Conservation (phyloP, 352 stramenopile genomes). For the Pythium phragmiticola region DNA sequence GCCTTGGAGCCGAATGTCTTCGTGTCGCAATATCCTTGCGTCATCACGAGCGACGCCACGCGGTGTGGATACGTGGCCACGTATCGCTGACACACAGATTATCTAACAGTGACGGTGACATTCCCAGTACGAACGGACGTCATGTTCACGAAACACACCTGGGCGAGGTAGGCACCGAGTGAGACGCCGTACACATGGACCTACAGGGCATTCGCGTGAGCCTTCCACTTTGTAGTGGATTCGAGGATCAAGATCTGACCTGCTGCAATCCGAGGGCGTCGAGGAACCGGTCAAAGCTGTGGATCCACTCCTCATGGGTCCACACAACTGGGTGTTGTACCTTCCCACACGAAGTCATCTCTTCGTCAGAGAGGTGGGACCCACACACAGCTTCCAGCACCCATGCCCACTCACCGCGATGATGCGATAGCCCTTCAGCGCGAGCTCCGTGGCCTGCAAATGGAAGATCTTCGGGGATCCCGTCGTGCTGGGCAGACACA, state of each 20-base stretch:
- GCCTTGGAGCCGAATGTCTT: constrained; percentile 39
- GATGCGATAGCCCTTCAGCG: constrained; percentile 61
- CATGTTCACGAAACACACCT: constrained; percentile 32
- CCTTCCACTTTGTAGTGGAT: no score
- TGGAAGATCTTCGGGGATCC: constrained; percentile 61
- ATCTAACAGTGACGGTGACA: neutral
- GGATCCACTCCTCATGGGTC: constrained; percentile 81
- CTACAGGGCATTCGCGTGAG: constrained; percentile 15
- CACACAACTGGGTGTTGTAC: constrained; percentile 73
- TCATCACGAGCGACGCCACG: constrained; percentile 59
- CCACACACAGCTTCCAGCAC: neutral
- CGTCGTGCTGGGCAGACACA: constrained; percentile 65
- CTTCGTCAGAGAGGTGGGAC: neutral
- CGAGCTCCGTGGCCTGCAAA: constrained; percentile 46
- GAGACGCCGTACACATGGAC: constrained; percentile 72
- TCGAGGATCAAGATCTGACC: neutral
- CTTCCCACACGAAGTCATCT: constrained; percentile 11
- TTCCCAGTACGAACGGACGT: neutral
- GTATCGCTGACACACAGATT: constrained; percentile 39
- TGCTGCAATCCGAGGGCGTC: constrained; percentile 54
- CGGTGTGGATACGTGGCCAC: constrained; percentile 55
- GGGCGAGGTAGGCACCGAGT: constrained; percentile 65
- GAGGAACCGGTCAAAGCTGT: constrained; percentile 79
- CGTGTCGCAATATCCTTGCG: constrained; percentile 65
- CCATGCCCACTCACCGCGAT: constrained; percentile 39